Evolutionary conservation across 345 rosid species (phyloP).

Genomic region (Rhodamnia rubescens): DNA sequence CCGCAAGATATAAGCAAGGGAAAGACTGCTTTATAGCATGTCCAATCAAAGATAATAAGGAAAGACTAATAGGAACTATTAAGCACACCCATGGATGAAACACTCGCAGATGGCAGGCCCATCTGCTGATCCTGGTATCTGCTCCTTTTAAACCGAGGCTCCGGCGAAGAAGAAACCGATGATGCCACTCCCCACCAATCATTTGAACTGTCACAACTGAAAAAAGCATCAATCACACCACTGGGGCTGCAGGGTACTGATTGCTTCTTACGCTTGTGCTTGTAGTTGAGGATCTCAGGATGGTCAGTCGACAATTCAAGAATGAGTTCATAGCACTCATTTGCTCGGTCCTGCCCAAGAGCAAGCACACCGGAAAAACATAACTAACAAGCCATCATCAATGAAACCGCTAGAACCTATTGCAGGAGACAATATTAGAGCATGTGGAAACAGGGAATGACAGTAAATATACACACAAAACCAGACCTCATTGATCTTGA

Average conservation of each 20-base stretch:
- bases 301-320: slow-evolving; percentile 22
- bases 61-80: slow-evolving; percentile 50
- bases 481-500: slow-evolving; percentile 51
- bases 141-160: slow-evolving; percentile 47
- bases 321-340: slow-evolving; percentile 54
- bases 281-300: slow-evolving; percentile 9
- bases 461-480: not conserved
- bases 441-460: not conserved
- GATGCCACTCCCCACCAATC: slow-evolving; percentile 47
- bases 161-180: slow-evolving; percentile 27
- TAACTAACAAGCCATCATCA: not conserved
- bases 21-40: not conserved
- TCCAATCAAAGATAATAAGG: not conserved
- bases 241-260: slow-evolving; percentile 35
- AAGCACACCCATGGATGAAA: slow-evolving; percentile 53
- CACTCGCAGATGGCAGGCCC: slow-evolving; percentile 29
- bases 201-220: slow-evolving; percentile 60
- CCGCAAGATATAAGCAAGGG: not conserved
- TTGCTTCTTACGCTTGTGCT: slow-evolving; percentile 38
- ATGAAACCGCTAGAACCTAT: not conserved
- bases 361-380: not conserved
- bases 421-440: not conserved
- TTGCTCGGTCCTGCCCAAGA: slow-evolving; percentile 40
- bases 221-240: slow-evolving; percentile 45
- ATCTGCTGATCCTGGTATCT: slow-evolving; percentile 38